Base-by-base conservation (phyloP, 176 grass and related monocot species). In the Themeda triandra region DNA sequence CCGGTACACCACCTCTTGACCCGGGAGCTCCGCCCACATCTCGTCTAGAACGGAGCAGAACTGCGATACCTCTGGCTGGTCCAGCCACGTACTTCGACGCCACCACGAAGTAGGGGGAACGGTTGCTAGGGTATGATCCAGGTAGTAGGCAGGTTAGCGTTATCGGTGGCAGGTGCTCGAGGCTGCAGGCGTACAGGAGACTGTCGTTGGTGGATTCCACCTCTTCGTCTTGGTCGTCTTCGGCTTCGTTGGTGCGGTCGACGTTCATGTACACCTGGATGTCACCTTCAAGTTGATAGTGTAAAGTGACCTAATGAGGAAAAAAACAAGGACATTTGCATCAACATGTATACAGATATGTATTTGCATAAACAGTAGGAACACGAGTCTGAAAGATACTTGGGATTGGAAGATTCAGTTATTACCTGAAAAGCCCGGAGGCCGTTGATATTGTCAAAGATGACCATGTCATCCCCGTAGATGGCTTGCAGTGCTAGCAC, bases 81-180 rank as follows among this genome's bases (percentile, higher is more conserved):
- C 60, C 66, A 92, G 84, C 86, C 82, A n/a, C n/a, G n/a, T n/a
- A 92, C 63, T 80, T 71, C 21, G 75, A 27, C 18, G 59, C 73
- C 66, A 92, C 63, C 19, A 80, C 82, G 79, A 92, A 89, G 74
- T 80, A 86, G n/a, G 54, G 90, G 90, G 83, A 66, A 39, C 69
- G 77, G 69, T 67, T 67, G 25, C 86, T 92, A n/a, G 90, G 90
- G 70, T 92, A 92, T 30, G 86, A 86, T 44, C 74, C 81, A 14
- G 90, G 86, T 28, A 92, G 67, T 28, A 92, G 71, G 31, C 82
- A 78, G 71, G 83, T 84, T n/a, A 92, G 84, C 42, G 83, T 15
- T 14, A 89, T 66, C 23, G 90, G 86, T 1, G 90, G 90, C 58
- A 92, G 78, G 69, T 86, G 86, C 66, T 37, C 59, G 9, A 92